Percentiles rank a stretch among this genome's conserved stretches.
These are phyloP conservation scores for Russula dissimulans DNA, from an alignment of 768 basidiomycete genomes.

Conservation along the genomic window DNA sequence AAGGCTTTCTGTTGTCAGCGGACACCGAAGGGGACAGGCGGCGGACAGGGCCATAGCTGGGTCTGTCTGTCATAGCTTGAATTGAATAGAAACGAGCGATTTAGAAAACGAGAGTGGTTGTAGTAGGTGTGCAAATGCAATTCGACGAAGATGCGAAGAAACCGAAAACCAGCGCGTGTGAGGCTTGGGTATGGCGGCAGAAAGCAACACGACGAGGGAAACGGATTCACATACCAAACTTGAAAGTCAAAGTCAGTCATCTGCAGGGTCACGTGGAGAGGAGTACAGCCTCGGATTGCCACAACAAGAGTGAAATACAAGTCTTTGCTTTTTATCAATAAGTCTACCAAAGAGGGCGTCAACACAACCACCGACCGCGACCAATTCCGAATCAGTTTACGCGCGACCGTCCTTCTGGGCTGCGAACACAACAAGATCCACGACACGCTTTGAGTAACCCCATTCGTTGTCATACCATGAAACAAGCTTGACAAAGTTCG, in stretches of 20 bases:
- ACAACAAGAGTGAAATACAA: slow-evolving; percentile 6
- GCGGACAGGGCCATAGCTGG: slow-evolving; percentile 15
- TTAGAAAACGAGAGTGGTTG: slow-evolving; percentile 1
- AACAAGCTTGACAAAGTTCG: slow-evolving; percentile 93
- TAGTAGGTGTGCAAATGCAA: slow-evolving; percentile 10
- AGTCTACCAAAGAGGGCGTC: slow-evolving; percentile 2
- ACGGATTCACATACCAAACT: slow-evolving; percentile 9
- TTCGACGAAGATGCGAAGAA: background rate
- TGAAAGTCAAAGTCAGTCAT: background rate
- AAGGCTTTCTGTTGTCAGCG: slow-evolving; percentile 12
- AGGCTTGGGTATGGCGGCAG: slow-evolving; percentile 9
- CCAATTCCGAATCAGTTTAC: background rate
- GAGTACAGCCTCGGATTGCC: background rate
- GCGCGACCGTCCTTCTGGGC: slow-evolving; percentile 56
- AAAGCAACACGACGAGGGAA: slow-evolving; percentile 11
- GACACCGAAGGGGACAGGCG: slow-evolving; percentile 11
- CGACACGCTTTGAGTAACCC: slow-evolving; percentile 90
- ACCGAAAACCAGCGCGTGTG: background rate
- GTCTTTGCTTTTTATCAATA: slow-evolving; percentile 11
- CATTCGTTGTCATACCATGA: slow-evolving; percentile 94
- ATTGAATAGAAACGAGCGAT: slow-evolving; percentile 10
- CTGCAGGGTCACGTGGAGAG: slow-evolving; percentile 6
- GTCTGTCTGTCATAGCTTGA: slow-evolving; percentile 14
- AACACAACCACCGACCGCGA: background rate
- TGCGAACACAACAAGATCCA: slow-evolving; percentile 77